Evolutionary conservation across 2,329 filamentous ascomycete genomes (phyloP).

Genomic region (Sarocladiaceae sp.): DNA sequence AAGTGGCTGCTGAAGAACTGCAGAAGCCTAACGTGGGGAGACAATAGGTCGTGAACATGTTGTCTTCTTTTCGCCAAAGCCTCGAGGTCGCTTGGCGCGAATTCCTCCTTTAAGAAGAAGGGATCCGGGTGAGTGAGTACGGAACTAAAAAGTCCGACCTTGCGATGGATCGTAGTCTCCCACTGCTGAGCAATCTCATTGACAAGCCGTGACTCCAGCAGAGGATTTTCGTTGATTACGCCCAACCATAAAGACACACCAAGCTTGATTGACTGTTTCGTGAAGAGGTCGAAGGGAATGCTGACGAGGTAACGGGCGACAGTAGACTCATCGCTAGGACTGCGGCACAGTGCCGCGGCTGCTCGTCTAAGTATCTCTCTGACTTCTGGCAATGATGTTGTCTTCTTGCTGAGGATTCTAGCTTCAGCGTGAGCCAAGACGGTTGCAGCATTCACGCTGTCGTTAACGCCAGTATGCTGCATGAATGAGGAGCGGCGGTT

Average conservation of each 20-base stretch:
- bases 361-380: slow-evolving; percentile 79
- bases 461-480: slow-evolving; percentile 41
- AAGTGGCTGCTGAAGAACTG: slow-evolving; percentile 95
- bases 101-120: slow-evolving; percentile 87
- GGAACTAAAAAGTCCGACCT: slow-evolving; percentile 76
- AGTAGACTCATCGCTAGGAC: slow-evolving; percentile 67
- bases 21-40: slow-evolving; percentile 79
- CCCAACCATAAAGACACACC: slow-evolving; percentile 95
- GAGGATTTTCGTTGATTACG: slow-evolving; percentile 92
- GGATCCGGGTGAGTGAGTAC: slow-evolving; percentile 74
- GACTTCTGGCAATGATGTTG: slow-evolving; percentile 68
- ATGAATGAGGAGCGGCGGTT: slow-evolving; percentile 47
- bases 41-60: slow-evolving; percentile 73
- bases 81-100: slow-evolving; percentile 82
- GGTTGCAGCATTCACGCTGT: slow-evolving; percentile 56
- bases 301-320: slow-evolving; percentile 84
- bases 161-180: slow-evolving; percentile 76
- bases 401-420: slow-evolving; percentile 63
- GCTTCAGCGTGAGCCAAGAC: slow-evolving; percentile 70
- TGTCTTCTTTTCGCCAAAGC: slow-evolving; percentile 72
- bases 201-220: slow-evolving; percentile 79
- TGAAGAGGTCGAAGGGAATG: slow-evolving; percentile 91
- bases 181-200: slow-evolving; percentile 86
- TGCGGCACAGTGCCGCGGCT: slow-evolving; percentile 79
- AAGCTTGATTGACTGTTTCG: slow-evolving; percentile 90